These are phyloP conservation scores for Crucibulum laeve DNA, from an alignment of 768 basidiomycete genomes.

Conservation along the genomic window DNA sequence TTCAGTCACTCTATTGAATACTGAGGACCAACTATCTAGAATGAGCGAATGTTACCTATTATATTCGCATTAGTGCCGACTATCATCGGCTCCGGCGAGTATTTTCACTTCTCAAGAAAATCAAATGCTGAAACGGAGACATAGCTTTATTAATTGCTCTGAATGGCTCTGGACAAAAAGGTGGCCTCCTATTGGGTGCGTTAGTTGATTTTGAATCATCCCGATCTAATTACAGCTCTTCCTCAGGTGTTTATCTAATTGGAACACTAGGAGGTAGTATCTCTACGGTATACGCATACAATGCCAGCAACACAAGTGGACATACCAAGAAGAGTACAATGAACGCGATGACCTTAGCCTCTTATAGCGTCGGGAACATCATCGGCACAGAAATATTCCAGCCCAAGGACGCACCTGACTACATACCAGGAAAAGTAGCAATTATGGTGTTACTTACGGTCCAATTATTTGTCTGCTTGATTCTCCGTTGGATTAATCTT, in stretches of 20 bases:
- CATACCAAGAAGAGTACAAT: conserved; percentile 69
- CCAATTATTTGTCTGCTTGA: conserved; percentile 43
- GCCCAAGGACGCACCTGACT: conserved; percentile 55
- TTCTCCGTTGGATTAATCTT: conserved; percentile 52
- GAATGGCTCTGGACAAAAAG: conserved; percentile 42
- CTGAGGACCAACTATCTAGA: too few species aligned
- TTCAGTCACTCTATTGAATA: neutral
- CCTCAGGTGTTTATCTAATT: conserved; percentile 43
- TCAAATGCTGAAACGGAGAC: too few species aligned
- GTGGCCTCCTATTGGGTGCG: conserved; percentile 51
- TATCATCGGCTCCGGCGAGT: too few species aligned
- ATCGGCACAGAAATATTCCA: conserved; percentile 62
- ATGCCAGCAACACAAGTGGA: conserved; percentile 59
- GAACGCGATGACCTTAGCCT: conserved; percentile 53
- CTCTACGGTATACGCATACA: conserved; percentile 59
- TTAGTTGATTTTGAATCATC: neutral
- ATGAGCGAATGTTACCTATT: conserved; percentile 59
- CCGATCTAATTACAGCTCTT: neutral
- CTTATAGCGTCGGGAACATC: conserved; percentile 59
- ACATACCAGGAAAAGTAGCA: conserved; percentile 64
- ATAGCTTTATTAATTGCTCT: conserved; percentile 52
- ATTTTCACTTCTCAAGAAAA: too few species aligned
- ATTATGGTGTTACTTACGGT: conserved; percentile 56
- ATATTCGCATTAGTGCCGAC: conserved; percentile 54
- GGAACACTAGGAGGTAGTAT: conserved; percentile 56